Evolutionary conservation across 192 early-diverging fungal species (phyloP), one percentile per base, ranked within the genome.

Genomic region (Umbelopsis isabellina): DNA sequence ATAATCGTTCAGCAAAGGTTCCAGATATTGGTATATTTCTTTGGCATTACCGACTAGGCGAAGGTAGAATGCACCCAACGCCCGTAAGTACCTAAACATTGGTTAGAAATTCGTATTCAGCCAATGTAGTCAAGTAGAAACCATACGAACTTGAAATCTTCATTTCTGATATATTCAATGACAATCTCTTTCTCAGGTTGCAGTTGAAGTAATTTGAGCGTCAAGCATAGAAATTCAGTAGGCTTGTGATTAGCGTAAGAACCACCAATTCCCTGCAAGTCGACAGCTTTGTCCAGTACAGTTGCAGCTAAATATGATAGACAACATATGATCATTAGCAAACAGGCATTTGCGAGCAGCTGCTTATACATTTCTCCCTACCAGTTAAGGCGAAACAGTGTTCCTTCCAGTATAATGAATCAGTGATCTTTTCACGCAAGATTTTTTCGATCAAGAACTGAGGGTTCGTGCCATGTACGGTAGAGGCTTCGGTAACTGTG

Each of bases 361-460:
- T 49, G 21, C 7, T 35, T 44, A 13, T 25, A 16, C 1, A 15
- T 11, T 49, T 61, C 6, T 0, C 37, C 27, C 66, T 80, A 91
- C 90, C 85, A 50, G 93, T 95, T 20, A 98, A 84, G 0, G 91
- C 95, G 85, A 98, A 99, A 81, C 95, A 97, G 25, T 92, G 87
- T 67, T 98, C 94, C 72, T 99, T 99, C 97, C 96, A 99, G 81
- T 96, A 99, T 3, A 92, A 78, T 41, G 90, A 93, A 68, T 97
- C 94, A 76, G 93, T 93, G 58, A 97, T 97, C 41, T 96, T 88
- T 47, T 89, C 82, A 41, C 95, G 86, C 52, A 94, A 89, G 74
- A 96, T 96, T 72, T 96, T 97, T 82, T 98, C 96, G 51, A 99
- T 90, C 20, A 99, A 83, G 69, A 89, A 93, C 82, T 96, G 95